Evolutionary conservation across 495 filamentous ascomycete species (phyloP), one percentile per base, ranked within the genome.

Genomic region (Daldinia decipiens): DNA sequence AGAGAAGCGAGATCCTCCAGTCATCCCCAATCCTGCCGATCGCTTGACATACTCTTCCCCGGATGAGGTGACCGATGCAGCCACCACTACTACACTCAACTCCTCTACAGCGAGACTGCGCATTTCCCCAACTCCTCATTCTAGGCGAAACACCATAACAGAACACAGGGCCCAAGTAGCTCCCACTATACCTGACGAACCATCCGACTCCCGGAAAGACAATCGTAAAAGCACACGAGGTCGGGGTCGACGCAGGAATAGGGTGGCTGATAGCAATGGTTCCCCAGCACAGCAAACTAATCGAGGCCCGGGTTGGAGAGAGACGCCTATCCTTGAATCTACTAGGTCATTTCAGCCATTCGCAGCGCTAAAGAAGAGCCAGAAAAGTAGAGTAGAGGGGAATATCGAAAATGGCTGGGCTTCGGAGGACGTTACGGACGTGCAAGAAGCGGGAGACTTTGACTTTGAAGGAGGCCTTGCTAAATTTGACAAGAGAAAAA

Each of bases 371-470:
- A 86, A 86, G 84, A 77, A 85, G 81, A 73, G 55, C 21, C 82
- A 83, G 63, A 85, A 83, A 56, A 56, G 53, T 31, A 77, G 82
- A 56, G 83, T 85, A 27, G 82, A 83, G 39, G 79, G 78, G 19
- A 86, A 87, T 24, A 84, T 90, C 67, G 86, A 92, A 19, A 97
- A 91, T 80, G 95, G 93, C 12, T 99, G 95, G 95, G 94, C 93
- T 40, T 98, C 95, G 0, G 95, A 97, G 77, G 94, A 98, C 79
- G 93, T 93, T 26, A 97, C 93, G 2, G 95, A 99, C 79, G 93
- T 97, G n/a, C 95, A 97, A 79, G 95, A 95, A 74, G 84, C 92
- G 80, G 92, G 91, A 1, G 95, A 98, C 66, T 98, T 98, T 68
- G 94, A 98, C 79, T 98, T 98, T 71, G 87, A 90, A 69, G 89